These are phyloP conservation scores for Hypomontagnella submonticulosa DNA, from an alignment of 495 filamentous ascomycete species.

Conservation along the genomic window DNA sequence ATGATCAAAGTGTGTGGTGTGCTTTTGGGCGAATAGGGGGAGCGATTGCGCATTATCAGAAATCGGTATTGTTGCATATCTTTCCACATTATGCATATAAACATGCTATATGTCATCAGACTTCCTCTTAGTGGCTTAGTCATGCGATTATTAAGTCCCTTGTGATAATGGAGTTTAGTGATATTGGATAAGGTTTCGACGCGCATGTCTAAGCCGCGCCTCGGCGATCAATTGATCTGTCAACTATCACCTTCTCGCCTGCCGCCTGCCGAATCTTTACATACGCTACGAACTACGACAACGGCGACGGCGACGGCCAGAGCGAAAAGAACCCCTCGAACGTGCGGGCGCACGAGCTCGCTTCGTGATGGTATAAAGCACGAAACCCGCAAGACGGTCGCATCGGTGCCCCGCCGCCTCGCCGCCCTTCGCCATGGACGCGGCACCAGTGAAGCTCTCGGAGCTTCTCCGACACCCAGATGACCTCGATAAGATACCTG, in stretches of 20 bases:
- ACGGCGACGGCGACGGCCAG: neutral
- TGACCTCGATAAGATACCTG: conserved; percentile 94
- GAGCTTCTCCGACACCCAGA: conserved; percentile 78
- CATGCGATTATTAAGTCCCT: too few species aligned
- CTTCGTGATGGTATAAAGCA: conserved; percentile 47
- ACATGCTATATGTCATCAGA: too few species aligned
- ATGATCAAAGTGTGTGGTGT: too few species aligned
- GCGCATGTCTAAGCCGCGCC: too few species aligned
- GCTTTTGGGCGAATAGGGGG: too few species aligned
- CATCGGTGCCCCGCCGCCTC: conserved; percentile 37
- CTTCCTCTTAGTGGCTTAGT: too few species aligned
- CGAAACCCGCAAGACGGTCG: conserved; percentile 35
- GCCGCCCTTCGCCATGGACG: conserved; percentile 58
- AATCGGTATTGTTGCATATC: too few species aligned
- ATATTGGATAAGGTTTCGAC: too few species aligned
- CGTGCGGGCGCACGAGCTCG: neutral
- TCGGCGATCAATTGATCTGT: too few species aligned
- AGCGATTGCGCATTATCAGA: too few species aligned
- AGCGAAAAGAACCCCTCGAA: neutral
- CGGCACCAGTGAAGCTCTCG: conserved; percentile 73
- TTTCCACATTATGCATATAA: too few species aligned
- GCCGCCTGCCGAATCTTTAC: neutral
- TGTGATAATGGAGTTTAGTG: too few species aligned
- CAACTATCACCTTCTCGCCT: neutral
- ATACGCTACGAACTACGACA: neutral